Conservation (phyloP, 306 rosid genomes). For the Betula pendula region DNA sequence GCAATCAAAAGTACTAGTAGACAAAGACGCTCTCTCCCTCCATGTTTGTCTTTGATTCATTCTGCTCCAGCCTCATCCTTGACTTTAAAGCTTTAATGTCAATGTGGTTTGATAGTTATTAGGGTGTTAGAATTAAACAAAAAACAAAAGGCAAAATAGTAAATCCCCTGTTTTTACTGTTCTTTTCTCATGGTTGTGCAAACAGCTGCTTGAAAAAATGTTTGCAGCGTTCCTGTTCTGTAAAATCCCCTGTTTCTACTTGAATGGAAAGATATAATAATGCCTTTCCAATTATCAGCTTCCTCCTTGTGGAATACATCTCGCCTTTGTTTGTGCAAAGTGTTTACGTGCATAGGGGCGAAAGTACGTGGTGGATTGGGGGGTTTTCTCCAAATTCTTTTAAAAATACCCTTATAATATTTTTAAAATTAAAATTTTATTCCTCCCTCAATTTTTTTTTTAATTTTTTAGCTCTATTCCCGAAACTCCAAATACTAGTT, state of each 20-base stretch:
- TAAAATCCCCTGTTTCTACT: slow-evolving; percentile 23
- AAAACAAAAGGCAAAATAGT: slow-evolving; percentile 34
- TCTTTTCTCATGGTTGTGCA: slow-evolving; percentile 33
- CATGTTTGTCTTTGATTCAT: slow-evolving; percentile 60
- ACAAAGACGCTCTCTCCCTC: slow-evolving; percentile 57
- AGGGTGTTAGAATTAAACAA: slow-evolving; percentile 25
- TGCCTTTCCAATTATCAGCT: background rate
- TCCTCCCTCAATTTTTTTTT: too few species aligned
- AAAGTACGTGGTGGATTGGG: too few species aligned
- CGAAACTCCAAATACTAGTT: too few species aligned
- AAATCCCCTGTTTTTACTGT: slow-evolving; percentile 27
- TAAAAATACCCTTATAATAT: too few species aligned
- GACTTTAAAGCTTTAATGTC: slow-evolving; percentile 51
- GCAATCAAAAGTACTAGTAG: slow-evolving; percentile 39
- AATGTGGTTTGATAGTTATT: slow-evolving; percentile 8
- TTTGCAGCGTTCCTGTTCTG: slow-evolving; percentile 33
- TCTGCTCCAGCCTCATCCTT: slow-evolving; percentile 52
- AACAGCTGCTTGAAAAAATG: slow-evolving; percentile 41
- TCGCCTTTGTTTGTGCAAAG: background rate
- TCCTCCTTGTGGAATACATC: background rate
- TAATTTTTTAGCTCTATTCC: too few species aligned
- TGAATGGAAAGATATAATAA: slow-evolving; percentile 17
- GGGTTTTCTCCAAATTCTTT: too few species aligned
- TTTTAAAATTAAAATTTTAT: too few species aligned
- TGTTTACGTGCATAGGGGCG: too few species aligned